Conservation (phyloP, 345 rosid genomes). For the Fremontodendron californicum region DNA sequence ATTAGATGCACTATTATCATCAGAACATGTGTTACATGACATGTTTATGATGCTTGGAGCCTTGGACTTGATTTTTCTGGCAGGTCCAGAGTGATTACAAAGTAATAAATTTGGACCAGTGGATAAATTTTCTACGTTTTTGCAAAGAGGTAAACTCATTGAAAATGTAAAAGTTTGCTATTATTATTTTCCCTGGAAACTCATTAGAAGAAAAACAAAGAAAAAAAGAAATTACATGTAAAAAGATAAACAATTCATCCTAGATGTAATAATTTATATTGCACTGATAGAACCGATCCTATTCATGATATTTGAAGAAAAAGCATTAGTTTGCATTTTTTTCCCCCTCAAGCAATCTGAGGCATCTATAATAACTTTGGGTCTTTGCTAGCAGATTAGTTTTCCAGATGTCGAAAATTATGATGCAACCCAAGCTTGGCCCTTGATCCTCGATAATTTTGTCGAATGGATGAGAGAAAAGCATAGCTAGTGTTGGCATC, state of each 20-base stretch:
- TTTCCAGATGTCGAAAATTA: conserved; percentile 45
- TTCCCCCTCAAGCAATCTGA: neutral
- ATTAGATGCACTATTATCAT: neutral
- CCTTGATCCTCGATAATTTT: conserved; percentile 48
- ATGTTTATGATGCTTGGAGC: neutral
- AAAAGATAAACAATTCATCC: too few species aligned
- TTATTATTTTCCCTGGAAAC: neutral
- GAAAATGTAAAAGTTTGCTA: neutral
- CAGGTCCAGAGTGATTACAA: conserved; percentile 50
- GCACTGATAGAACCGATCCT: neutral
- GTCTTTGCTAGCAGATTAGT: conserved; percentile 27
- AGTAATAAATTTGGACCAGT: conserved; percentile 51
- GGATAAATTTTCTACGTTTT: conserved; percentile 46
- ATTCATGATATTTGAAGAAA: neutral
- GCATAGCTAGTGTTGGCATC: conserved; percentile 21
- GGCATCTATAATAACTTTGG: neutral
- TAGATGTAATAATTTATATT: too few species aligned
- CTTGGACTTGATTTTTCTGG: conserved; percentile 10
- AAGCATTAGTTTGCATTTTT: neutral
- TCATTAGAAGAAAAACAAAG: too few species aligned
- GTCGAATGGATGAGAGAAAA: conserved; percentile 52
- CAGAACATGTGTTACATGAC: neutral
- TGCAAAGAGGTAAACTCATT: conserved; percentile 39
- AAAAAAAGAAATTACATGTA: too few species aligned
- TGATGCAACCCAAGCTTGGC: conserved; percentile 43